Conservation (phyloP, 139 green algal genomes). For the Micractinium conductrix region DNA sequence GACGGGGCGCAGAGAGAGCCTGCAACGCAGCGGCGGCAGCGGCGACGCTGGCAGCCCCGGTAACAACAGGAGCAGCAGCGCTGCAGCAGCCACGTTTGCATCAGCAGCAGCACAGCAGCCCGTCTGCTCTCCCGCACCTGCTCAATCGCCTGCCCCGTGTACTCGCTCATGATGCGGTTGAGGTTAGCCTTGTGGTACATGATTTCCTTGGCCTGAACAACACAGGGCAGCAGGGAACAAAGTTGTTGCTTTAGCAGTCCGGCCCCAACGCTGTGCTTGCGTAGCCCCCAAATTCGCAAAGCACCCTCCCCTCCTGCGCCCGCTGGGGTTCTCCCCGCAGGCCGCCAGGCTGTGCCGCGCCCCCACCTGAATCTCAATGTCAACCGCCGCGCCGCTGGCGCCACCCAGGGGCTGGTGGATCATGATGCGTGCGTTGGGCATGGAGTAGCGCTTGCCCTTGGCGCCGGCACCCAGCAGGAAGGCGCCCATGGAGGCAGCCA, state of each 20-base stretch:
- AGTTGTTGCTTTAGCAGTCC: too few relatives aligned
- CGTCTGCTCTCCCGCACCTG: slow-evolving; percentile 37
- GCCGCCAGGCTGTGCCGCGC: too few relatives aligned
- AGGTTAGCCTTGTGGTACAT: slow-evolving; percentile 99
- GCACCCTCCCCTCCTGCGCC: too few relatives aligned
- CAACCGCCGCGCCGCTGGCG: slow-evolving; percentile 88
- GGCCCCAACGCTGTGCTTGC: too few relatives aligned
- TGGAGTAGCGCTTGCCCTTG: slow-evolving; percentile 94
- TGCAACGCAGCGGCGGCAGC: too few relatives aligned
- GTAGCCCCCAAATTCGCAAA: too few relatives aligned
- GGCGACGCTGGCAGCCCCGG: too few relatives aligned
- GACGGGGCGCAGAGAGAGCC: too few relatives aligned
- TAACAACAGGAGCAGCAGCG: too few relatives aligned
- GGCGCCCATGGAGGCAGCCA: slow-evolving; percentile 99
- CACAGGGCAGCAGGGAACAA: neutral
- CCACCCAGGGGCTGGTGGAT: slow-evolving; percentile 99
- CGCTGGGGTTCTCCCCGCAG: too few relatives aligned
- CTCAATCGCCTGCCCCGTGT: slow-evolving; percentile 83
- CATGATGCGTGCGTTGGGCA: slow-evolving; percentile 99
- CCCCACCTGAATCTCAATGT: slow-evolving; percentile 81
- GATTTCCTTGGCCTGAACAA: slow-evolving; percentile 94
- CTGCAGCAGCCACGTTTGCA: too few relatives aligned
- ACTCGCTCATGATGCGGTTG: slow-evolving; percentile 96
- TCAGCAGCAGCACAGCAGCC: too few relatives aligned
- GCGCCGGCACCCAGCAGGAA: slow-evolving; percentile 95